phyloP scores from a whole-genome alignment of 2,329 filamentous ascomycete species.

The Cryphonectria nitschkei region DNA sequence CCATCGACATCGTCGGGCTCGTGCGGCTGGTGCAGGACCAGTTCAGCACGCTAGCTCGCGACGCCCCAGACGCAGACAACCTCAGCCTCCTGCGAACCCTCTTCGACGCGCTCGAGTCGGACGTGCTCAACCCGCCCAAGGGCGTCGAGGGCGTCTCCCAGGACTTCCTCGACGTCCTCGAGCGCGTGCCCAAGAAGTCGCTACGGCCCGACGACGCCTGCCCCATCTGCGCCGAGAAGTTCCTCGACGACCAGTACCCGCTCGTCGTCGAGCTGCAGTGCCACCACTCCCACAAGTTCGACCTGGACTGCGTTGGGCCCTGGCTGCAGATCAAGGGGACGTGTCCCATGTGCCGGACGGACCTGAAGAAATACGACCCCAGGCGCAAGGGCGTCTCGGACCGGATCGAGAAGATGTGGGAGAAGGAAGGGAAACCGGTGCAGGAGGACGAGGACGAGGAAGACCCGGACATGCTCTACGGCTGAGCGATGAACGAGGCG shows the following conservation, averaged over 20 bases:
- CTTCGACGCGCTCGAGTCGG: constrained; percentile 50
- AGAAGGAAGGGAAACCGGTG: constrained; percentile 51
- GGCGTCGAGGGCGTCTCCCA: constrained; percentile 60
- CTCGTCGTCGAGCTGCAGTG: constrained; percentile 69
- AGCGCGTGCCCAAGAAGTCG: constrained; percentile 57
- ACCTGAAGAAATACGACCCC: constrained; percentile 51
- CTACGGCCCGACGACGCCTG: constrained; percentile 58
- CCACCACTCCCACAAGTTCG: constrained; percentile 58
- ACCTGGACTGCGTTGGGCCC: constrained; percentile 69
- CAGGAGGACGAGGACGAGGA: constrained; percentile 58
- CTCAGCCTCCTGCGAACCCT: constrained; percentile 55
- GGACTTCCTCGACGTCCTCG: constrained; percentile 61
- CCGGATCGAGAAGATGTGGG: constrained; percentile 35
- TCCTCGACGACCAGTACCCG: constrained; percentile 64
- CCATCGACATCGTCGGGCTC: constrained; percentile 59
- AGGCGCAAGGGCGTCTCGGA: constrained; percentile 20
- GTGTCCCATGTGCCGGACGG: constrained; percentile 66
- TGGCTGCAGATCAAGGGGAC: constrained; percentile 68
- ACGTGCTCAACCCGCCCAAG: constrained; percentile 57
- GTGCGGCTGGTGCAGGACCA: constrained; percentile 64
- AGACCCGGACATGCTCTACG: constrained; percentile 55
- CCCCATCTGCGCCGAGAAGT: constrained; percentile 65
- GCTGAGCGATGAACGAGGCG: constrained; percentile 30
- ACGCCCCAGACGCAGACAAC: constrained; percentile 54
- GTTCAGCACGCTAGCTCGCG: constrained; percentile 54